phyloP scores from a whole-genome alignment of 2,329 filamentous ascomycete species.

The Ampelomyces quisqualis region DNA sequence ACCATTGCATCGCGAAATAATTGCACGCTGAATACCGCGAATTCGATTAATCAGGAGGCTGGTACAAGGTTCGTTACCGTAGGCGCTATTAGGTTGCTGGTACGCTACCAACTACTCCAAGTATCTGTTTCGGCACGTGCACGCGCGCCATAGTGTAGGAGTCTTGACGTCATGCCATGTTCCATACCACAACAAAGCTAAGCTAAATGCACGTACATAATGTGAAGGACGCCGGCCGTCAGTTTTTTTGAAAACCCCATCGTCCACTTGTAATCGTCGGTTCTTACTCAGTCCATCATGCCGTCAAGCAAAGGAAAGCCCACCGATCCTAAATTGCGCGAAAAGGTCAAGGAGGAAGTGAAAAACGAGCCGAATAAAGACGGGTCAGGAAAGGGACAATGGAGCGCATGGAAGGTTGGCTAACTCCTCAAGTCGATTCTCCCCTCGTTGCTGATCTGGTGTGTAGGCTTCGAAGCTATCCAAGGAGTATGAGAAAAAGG shows the following conservation, averaged over 20 bases:
- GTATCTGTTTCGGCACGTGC: constrained; percentile 3
- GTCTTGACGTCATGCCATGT: constrained; percentile 24
- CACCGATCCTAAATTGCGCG: constrained; percentile 48
- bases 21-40: no score
- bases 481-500: constrained; percentile 47
- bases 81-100: neutral
- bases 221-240: no score
- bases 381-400: constrained; percentile 50
- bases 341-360: constrained; percentile 50
- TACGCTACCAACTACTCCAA: neutral
- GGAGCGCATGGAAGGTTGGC: constrained; percentile 51
- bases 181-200: constrained; percentile 19
- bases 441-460: neutral
- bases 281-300: constrained; percentile 26
- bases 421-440: neutral
- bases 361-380: constrained; percentile 50
- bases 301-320: constrained; percentile 49
- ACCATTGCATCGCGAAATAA: no score
- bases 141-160: constrained; percentile 8
- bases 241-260: no score
- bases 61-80: neutral
- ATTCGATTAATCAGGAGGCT: no score
- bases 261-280: no score
- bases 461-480: constrained; percentile 45
- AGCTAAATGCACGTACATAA: constrained; percentile 14